phyloP scores from a whole-genome alignment of 2,329 filamentous ascomycete species.

The Epichloe hybrida region DNA sequence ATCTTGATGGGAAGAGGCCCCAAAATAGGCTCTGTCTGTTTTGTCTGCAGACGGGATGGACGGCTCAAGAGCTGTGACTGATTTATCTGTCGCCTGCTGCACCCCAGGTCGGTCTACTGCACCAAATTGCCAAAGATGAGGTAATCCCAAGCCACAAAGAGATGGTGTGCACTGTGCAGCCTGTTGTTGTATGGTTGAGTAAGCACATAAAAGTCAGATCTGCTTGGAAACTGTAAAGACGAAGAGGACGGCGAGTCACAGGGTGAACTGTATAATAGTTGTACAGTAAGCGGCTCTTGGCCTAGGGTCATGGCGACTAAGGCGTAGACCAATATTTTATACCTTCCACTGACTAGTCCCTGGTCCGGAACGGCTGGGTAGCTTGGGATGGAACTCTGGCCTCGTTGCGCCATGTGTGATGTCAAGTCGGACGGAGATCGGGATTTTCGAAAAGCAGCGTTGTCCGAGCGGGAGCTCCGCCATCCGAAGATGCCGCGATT shows the following conservation, averaged over 20 bases:
- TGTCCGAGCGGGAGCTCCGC: background rate
- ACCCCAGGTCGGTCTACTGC: background rate
- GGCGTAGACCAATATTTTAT: no score
- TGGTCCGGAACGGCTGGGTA: background rate
- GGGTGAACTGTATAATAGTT: no score
- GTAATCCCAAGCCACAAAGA: background rate
- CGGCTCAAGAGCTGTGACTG: background rate
- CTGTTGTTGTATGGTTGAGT: background rate
- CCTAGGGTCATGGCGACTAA: no score
- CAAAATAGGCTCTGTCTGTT: background rate
- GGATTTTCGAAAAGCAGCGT: background rate
- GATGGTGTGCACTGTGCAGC: background rate
- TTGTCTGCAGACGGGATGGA: background rate
- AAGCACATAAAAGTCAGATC: no score
- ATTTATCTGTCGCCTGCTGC: background rate
- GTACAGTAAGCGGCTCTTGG: no score
- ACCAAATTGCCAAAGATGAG: background rate
- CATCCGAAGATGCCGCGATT: slow-evolving; percentile 1
- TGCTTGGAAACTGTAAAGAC: no score
- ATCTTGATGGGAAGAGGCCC: background rate
- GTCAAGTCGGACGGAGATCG: background rate
- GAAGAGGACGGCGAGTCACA: no score
- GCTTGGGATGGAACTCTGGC: background rate
- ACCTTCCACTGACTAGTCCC: background rate
- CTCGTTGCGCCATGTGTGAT: no score